A percentile compares a stretch with the other conserved stretches of the same genome.
phyloP scores from a whole-genome alignment of 2,329 filamentous ascomycete genomes.

The Samsoniella hepiali region DNA sequence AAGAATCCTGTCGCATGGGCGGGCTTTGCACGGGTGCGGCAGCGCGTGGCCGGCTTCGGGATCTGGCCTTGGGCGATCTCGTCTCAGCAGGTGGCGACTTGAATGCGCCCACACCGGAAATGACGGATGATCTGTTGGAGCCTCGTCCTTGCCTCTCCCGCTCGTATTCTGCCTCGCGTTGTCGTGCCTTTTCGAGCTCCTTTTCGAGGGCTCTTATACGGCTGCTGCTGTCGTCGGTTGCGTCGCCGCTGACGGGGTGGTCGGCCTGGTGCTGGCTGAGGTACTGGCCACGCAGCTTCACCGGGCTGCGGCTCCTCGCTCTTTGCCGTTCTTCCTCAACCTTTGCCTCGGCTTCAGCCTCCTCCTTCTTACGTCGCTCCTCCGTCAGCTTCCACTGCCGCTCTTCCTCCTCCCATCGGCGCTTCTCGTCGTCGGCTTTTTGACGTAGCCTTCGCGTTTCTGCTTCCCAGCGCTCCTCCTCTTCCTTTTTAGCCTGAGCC shows the following conservation, averaged over 20 bases:
- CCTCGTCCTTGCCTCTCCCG: conserved; percentile 52
- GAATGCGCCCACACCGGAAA: conserved; percentile 4
- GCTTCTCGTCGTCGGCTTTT: conserved; percentile 64
- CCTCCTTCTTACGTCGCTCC: conserved; percentile 66
- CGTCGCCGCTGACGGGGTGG: conserved; percentile 47
- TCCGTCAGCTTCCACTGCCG: conserved; percentile 74
- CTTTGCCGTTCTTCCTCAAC: conserved; percentile 64
- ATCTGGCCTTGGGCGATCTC: conserved; percentile 33
- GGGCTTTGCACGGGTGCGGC: conserved; percentile 32
- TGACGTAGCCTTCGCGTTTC: conserved; percentile 57
- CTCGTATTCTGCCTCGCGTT: conserved; percentile 63
- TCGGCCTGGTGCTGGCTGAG: conserved; percentile 82
- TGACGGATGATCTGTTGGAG: conserved; percentile 19
- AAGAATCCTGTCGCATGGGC: conserved; percentile 59
- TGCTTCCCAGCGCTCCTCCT: conserved; percentile 65
- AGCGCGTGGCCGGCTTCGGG: conserved; percentile 38
- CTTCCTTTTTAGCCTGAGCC: conserved; percentile 56
- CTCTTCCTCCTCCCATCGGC: conserved; percentile 76
- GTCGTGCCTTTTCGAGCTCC: conserved; percentile 59
- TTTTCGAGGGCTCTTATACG: conserved; percentile 79
- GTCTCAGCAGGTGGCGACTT: conserved; percentile 8
- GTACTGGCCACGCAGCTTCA: conserved; percentile 74
- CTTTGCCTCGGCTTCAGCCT: conserved; percentile 66
- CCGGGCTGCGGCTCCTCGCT: conserved; percentile 61
- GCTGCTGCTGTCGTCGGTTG: conserved; percentile 50